phyloP scores from a whole-genome alignment of 208 protist species.

The Herpetomonas muscarum region DNA sequence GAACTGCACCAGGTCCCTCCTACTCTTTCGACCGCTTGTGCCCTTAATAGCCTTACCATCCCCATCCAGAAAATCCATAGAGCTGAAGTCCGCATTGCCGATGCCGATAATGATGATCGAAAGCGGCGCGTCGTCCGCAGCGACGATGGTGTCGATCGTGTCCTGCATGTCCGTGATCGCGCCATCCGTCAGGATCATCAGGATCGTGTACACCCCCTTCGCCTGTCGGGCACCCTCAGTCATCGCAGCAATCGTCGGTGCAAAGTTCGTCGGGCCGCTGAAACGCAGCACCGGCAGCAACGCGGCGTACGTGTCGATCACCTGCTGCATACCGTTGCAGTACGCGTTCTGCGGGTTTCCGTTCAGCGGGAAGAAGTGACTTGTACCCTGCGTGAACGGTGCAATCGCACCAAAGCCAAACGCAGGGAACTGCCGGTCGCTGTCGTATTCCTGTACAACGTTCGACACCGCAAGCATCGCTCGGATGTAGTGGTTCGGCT shows the following conservation, averaged over 20 bases:
- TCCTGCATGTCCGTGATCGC: constrained; percentile 78
- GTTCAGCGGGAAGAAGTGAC: constrained; percentile 51
- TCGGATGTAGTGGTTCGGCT: constrained; percentile 40
- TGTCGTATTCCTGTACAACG: constrained; percentile 53
- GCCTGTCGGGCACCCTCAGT: constrained; percentile 19
- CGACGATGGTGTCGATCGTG: constrained; percentile 74
- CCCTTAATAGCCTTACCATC: constrained; percentile 54
- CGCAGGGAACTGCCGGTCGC: constrained; percentile 34
- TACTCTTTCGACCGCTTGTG: not conserved
- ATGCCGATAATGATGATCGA: constrained; percentile 92
- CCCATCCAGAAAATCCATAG: constrained; percentile 90
- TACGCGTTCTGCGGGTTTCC: constrained; percentile 34
- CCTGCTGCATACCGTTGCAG: constrained; percentile 45
- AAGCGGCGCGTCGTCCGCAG: constrained; percentile 67
- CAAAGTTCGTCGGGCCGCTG: constrained; percentile 71
- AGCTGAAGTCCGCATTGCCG: constrained; percentile 80
- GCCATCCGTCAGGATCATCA: constrained; percentile 91
- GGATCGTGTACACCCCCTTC: constrained; percentile 65
- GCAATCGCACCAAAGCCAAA: constrained; percentile 41
- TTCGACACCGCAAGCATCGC: constrained; percentile 35
- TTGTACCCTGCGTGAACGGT: constrained; percentile 31
- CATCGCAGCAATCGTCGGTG: constrained; percentile 24
- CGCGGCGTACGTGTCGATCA: constrained; percentile 43
- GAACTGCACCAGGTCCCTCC: constrained; percentile 73
- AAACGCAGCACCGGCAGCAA: constrained; percentile 29